A percentile compares a stretch with the other conserved stretches of the same genome.
Conservation (phyloP, 345 rosid species). For the Populus davidiana region DNA sequence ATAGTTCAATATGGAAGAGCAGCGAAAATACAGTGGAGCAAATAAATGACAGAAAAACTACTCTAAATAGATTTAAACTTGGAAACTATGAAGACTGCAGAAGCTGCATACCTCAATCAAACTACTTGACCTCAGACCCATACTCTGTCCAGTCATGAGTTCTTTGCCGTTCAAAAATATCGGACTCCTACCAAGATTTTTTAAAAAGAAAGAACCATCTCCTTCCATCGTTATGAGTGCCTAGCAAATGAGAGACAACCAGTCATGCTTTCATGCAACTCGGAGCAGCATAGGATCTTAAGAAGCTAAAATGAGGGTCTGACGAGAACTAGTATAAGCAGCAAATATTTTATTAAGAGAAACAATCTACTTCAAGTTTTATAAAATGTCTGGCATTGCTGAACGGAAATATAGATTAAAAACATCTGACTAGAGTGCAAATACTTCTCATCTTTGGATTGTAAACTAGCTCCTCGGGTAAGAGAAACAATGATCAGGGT, state of each 20-base stretch:
- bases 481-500: not conserved
- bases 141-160: conserved; percentile 39
- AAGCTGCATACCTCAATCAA: conserved; percentile 55
- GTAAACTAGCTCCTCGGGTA: not conserved
- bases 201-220: conserved; percentile 56
- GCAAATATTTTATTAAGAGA: not conserved
- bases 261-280: conserved; percentile 13
- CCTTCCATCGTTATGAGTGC: conserved; percentile 63
- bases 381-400: not conserved
- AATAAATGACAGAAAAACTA: not conserved
- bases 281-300: not conserved
- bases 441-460: not conserved
- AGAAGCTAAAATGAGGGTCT: conserved; percentile 3
- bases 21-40: not conserved
- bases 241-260: conserved; percentile 28
- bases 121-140: conserved; percentile 40
- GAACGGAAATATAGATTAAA: no score
- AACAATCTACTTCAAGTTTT: not conserved
- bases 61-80: not conserved
- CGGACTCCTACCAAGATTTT: conserved; percentile 62
- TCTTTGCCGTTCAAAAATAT: conserved; percentile 56
- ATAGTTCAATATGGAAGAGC: not conserved
- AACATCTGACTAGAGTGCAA: not conserved
- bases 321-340: conserved; percentile 5
- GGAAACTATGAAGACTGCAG: not conserved